These are phyloP conservation scores for Poteriospumella lacustris DNA, from an alignment of 108 stramenopile genomes.

Conservation along the genomic window DNA sequence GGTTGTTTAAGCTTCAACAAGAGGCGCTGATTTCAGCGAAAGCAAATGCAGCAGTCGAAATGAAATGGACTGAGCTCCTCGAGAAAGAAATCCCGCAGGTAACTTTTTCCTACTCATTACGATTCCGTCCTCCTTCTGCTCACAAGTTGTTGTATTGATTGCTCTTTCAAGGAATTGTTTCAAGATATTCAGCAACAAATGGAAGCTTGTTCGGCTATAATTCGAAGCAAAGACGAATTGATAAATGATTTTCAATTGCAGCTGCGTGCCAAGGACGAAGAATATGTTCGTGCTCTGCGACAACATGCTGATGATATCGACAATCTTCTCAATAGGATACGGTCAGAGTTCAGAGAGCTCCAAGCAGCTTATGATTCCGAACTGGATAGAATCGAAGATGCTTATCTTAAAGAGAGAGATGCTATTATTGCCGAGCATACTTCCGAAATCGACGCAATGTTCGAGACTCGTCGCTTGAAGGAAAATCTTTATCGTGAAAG, in stretches of 20 bases:
- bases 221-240: constrained; percentile 58
- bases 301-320: constrained; percentile 60
- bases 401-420: constrained; percentile 54
- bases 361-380: constrained; percentile 43
- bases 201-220: constrained; percentile 53
- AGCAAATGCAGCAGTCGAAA: constrained; percentile 62
- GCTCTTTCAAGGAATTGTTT: too few relatives aligned
- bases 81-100: constrained; percentile 62
- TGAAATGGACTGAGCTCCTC: constrained; percentile 61
- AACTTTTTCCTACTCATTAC: too few relatives aligned
- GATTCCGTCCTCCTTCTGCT: too few relatives aligned
- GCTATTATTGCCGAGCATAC: constrained; percentile 46
- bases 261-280: constrained; percentile 63
- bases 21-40: constrained; percentile 57
- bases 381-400: constrained; percentile 55
- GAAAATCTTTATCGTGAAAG: constrained; percentile 54
- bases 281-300: constrained; percentile 64
- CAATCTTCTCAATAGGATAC: constrained; percentile 54
- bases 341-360: constrained; percentile 54
- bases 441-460: constrained; percentile 54
- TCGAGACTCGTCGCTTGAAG: constrained; percentile 50
- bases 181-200: constrained; percentile 53
- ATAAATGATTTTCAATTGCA: constrained; percentile 59
- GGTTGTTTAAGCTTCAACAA: constrained; percentile 59
- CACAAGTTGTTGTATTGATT: too few relatives aligned